Conservation (phyloP, 2,329 filamentous ascomycete species). For the Paracamarosporium sp. region DNA sequence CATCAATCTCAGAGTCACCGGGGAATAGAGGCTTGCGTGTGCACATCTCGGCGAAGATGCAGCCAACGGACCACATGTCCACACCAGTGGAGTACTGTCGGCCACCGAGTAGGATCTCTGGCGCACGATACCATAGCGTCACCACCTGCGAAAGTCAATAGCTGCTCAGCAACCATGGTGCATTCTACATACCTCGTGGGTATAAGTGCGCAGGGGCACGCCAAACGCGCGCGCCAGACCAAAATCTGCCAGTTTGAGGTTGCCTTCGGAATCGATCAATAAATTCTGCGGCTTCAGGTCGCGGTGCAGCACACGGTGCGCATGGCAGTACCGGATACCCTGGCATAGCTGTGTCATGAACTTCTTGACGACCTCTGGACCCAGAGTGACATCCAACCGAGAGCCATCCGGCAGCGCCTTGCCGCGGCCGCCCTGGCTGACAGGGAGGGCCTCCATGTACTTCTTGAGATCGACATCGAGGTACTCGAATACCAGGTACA, state of each 20-base stretch:
- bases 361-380: constrained; percentile 84
- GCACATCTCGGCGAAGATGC: constrained; percentile 97
- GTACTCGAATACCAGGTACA: constrained; percentile 92
- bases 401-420: constrained; percentile 84
- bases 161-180: constrained; percentile 18
- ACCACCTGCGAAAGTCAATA: constrained; percentile 66
- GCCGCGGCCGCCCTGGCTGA: constrained; percentile 82
- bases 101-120: constrained; percentile 88
- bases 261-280: constrained; percentile 83
- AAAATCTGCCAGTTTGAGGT: constrained; percentile 90
- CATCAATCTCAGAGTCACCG: constrained; percentile 90
- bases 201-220: constrained; percentile 89
- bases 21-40: constrained; percentile 92
- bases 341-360: constrained; percentile 90
- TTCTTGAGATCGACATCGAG: constrained; percentile 93
- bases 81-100: constrained; percentile 93
- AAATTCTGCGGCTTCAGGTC: constrained; percentile 92
- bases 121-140: constrained; percentile 90
- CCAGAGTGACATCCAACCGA: constrained; percentile 67
- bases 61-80: constrained; percentile 95
- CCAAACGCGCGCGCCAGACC: constrained; percentile 89
- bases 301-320: constrained; percentile 84
- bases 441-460: constrained; percentile 91
- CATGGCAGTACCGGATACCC: constrained; percentile 87
- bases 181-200: constrained; percentile 70